Conservation (phyloP, 495 filamentous ascomycete genomes). For the Amniculicola lignicola region DNA sequence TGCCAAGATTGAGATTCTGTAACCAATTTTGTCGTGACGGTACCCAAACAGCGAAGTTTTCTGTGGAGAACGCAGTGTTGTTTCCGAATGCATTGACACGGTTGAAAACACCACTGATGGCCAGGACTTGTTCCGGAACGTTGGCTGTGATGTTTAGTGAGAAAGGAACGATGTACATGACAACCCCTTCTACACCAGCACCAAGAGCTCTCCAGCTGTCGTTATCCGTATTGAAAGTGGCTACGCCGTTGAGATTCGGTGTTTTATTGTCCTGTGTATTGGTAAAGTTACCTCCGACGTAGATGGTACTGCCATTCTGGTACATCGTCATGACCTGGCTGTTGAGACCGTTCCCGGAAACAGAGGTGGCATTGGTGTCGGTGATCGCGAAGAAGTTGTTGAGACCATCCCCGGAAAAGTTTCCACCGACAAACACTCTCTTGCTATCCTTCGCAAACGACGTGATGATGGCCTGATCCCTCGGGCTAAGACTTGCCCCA, state of each 20-base stretch:
- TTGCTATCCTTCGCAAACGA: constrained; percentile 58
- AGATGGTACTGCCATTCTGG: constrained; percentile 61
- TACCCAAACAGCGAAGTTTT: constrained; percentile 92
- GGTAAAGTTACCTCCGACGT: constrained; percentile 83
- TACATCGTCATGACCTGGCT: constrained; percentile 70
- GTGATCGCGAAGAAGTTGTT: constrained; percentile 74
- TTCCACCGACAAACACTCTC: constrained; percentile 74
- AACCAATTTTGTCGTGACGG: constrained; percentile 86
- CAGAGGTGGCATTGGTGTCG: constrained; percentile 47
- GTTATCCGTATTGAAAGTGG: constrained; percentile 60
- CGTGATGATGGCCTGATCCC: constrained; percentile 60
- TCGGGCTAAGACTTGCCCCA: constrained; percentile 57
- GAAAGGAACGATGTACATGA: constrained; percentile 68
- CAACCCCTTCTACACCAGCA: constrained; percentile 78
- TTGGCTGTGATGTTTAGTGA: constrained; percentile 74
- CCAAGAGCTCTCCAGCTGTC: constrained; percentile 77
- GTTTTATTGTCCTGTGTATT: constrained; percentile 61
- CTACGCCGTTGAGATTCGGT: constrained; percentile 66
- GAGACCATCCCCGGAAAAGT: constrained; percentile 66
- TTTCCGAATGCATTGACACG: constrained; percentile 63
- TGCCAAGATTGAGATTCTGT: constrained; percentile 67
- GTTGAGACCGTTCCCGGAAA: constrained; percentile 75
- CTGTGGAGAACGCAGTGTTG: constrained; percentile 56
- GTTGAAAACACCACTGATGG: constrained; percentile 77
- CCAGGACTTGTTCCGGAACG: constrained; percentile 67